A percentile compares a stretch with the other conserved stretches of the same genome.
phyloP scores from a whole-genome alignment of 1,284 basidiomycete genomes.

The Ustilago vetiveriae region DNA sequence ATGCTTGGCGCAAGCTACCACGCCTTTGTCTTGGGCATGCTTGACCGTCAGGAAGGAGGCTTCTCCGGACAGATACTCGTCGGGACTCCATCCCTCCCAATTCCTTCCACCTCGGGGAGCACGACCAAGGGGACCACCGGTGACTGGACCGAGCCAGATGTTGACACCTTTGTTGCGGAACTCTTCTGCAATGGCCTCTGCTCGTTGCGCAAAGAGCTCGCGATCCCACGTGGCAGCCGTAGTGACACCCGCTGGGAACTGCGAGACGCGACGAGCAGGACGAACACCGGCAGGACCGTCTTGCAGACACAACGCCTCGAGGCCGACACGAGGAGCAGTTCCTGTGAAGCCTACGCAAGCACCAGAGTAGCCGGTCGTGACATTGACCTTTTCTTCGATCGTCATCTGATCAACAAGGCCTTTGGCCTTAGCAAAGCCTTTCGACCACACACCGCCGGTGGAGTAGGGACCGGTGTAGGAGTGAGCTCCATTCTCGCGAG shows the following conservation, averaged over 20 bases:
- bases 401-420: conserved; percentile 67
- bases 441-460: conserved; percentile 71
- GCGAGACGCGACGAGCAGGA: conserved; percentile 63
- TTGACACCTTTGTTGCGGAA: conserved; percentile 82
- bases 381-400: conserved; percentile 69
- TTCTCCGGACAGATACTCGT: conserved; percentile 48
- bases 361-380: conserved; percentile 67
- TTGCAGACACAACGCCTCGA: conserved; percentile 75
- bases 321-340: conserved; percentile 72
- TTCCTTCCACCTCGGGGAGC: conserved; percentile 77
- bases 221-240: conserved; percentile 77
- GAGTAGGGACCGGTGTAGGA: conserved; percentile 37
- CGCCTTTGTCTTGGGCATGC: conserved; percentile 50
- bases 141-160: conserved; percentile 72
- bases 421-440: conserved; percentile 71
- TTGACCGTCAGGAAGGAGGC: conserved; percentile 47
- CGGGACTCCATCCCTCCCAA: conserved; percentile 74
- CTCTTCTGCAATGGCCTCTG: conserved; percentile 80
- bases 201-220: conserved; percentile 77
- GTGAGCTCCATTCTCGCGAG: conserved; percentile 16
- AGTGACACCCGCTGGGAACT: conserved; percentile 78
- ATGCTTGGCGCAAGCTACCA: conserved; percentile 67
- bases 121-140: conserved; percentile 69
- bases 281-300: conserved; percentile 74
- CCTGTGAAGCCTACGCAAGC: conserved; percentile 53